Base-by-base conservation (phyloP, 2,329 filamentous ascomycete genomes). In the Paecilomyces formosus region DNA sequence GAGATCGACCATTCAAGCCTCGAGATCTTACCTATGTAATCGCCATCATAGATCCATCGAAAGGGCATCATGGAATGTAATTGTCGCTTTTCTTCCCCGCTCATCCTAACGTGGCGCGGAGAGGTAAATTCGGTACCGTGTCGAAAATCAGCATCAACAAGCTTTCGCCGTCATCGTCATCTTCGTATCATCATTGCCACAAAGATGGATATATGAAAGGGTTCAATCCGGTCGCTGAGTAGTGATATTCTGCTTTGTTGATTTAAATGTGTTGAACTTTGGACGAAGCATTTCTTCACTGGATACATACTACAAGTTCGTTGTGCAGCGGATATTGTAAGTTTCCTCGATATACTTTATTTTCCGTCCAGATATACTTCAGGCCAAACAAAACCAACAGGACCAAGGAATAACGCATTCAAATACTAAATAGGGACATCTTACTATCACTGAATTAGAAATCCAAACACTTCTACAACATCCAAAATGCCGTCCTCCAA, bases 401-500 rank as follows among this genome's bases (percentile, higher is more conserved):
- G 18, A 18, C 7, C 3, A 6, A 6, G n/a, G 7, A 45, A 18
- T 6, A 8, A 31, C 8, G 3, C 8, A 31, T 31, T 31, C 8
- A 31, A 18, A 45, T 45, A 52, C 13, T 52, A n/a, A 15, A 15
- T n/a, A 26, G 18, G 8, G 15, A 24, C 15, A 24, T 52, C 21
- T 52, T 22, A 26, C 24, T 26, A 26, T 26, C 24, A 26, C 24
- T 3, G 24, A 6, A 26, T 26, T 26, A 52, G 6, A 24, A 52
- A 3, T 4, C 3, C 13, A 24, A 26, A 52, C 7, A 26, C 24
- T 26, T 26, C 24, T 26, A 51, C 22, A 22, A 22, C 49, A 8
- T 15, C 22, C 50, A 52, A 52, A 28, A 24, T 28, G 22, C 22
- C 62, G 68, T 24, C 31, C 51, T 70, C 69, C 53, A 70, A 67